A percentile compares a stretch with the other conserved stretches of the same genome.
Evolutionary conservation across 169 alveolate genomes (phyloP).

Genomic region (Eimeria nieschulzi): DNA sequence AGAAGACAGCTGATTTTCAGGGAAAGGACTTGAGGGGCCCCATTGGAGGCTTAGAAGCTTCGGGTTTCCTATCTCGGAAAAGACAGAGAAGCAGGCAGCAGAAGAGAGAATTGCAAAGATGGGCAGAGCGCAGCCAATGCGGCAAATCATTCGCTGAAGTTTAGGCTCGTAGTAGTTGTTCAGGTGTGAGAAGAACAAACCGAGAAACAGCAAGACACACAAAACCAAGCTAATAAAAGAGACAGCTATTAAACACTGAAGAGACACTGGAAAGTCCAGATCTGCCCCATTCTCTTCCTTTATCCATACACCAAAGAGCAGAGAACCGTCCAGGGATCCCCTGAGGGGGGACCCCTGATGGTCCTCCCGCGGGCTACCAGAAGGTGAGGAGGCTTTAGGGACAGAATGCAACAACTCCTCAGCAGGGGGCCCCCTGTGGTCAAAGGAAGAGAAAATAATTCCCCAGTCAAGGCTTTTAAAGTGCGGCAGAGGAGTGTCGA

Average conservation of each 20-base stretch:
- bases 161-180: slow-evolving; percentile 42
- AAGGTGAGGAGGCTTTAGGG: slow-evolving; percentile 16
- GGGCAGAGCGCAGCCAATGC: slow-evolving; percentile 42
- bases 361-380: background rate
- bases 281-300: background rate
- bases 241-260: background rate
- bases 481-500: too few relatives aligned
- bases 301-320: background rate
- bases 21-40: background rate
- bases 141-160: slow-evolving; percentile 50
- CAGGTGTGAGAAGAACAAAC: background rate
- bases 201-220: background rate
- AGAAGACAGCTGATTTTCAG: background rate
- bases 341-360: background rate
- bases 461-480: too few relatives aligned
- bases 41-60: background rate
- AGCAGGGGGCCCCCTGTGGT: background rate
- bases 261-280: background rate
- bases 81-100: slow-evolving; percentile 27
- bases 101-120: slow-evolving; percentile 50
- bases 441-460: too few relatives aligned
- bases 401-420: background rate
- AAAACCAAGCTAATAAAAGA: background rate
- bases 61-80: background rate
- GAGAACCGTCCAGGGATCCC: background rate